phyloP scores from a whole-genome alignment of 2,329 filamentous ascomycete species.

The Alternaria solani region DNA sequence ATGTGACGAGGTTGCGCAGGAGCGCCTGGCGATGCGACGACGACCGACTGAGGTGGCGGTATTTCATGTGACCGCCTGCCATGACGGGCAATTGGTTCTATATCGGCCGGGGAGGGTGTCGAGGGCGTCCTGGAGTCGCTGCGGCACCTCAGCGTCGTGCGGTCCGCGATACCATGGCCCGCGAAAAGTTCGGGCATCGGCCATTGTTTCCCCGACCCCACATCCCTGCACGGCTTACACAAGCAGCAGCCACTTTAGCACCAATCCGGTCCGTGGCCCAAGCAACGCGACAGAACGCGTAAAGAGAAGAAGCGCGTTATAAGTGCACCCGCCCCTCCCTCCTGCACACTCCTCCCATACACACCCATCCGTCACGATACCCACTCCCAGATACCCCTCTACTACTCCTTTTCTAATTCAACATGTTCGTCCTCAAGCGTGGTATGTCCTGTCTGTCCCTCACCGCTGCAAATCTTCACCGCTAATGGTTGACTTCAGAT shows the following conservation, averaged over 20 bases:
- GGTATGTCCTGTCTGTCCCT: slow-evolving; percentile 42
- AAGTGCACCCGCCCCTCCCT: slow-evolving; percentile 37
- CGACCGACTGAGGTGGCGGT: slow-evolving; percentile 84
- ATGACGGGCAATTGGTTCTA: slow-evolving; percentile 58
- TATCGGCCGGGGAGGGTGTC: slow-evolving; percentile 8
- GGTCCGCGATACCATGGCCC: slow-evolving; percentile 5
- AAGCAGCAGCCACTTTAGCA: slow-evolving; percentile 33
- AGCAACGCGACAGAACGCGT: slow-evolving; percentile 33
- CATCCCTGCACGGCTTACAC: slow-evolving; percentile 9
- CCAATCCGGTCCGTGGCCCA: slow-evolving; percentile 23
- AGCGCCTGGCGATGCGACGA: slow-evolving; percentile 91
- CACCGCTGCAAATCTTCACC: slow-evolving; percentile 32
- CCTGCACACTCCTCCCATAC: slow-evolving; percentile 30
- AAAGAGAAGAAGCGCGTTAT: slow-evolving; percentile 36
- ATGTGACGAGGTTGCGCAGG: slow-evolving; percentile 94
- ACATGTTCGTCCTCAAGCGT: slow-evolving; percentile 55
- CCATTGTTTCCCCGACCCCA: slow-evolving; percentile 26
- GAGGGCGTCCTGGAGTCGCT: slow-evolving; percentile 14
- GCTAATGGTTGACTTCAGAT: slow-evolving; percentile 65
- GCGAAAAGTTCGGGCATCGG: slow-evolving; percentile 39
- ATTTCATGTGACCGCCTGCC: slow-evolving; percentile 87
- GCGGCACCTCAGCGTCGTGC: slow-evolving; percentile 8
- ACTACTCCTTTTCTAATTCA: slow-evolving; percentile 34
- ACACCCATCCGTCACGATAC: slow-evolving; percentile 35
- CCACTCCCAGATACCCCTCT: slow-evolving; percentile 35